phyloP scores from a whole-genome alignment of 176 grass and related monocot genomes.

The Themeda triandra region DNA sequence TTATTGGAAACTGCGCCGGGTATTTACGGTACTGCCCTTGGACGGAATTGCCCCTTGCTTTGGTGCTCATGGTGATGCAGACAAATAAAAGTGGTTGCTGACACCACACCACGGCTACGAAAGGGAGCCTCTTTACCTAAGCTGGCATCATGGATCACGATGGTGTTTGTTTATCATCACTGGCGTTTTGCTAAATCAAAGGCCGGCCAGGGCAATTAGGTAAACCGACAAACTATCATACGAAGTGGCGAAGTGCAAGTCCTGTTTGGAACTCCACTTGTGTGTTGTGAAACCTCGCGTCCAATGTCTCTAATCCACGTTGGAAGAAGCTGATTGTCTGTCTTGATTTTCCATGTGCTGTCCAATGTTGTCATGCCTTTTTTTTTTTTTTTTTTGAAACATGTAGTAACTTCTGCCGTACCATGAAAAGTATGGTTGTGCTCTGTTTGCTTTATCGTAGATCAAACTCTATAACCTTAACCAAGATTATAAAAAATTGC shows the following conservation, averaged over 20 bases:
- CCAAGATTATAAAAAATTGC: too few relatives aligned
- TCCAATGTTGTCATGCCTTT: background rate
- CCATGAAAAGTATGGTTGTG: background rate
- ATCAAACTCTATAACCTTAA: too few relatives aligned
- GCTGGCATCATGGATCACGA: background rate
- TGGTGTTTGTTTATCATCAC: too few relatives aligned
- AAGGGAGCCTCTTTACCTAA: background rate
- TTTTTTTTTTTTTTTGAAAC: too few relatives aligned
- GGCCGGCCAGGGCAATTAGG: too few relatives aligned
- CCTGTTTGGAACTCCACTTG: too few relatives aligned
- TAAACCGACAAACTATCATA: too few relatives aligned
- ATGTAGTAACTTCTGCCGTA: background rate
- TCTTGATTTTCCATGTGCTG: background rate
- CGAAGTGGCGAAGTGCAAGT: too few relatives aligned
- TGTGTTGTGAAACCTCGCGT: background rate
- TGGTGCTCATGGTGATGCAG: background rate
- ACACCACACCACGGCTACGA: background rate
- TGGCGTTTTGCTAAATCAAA: too few relatives aligned
- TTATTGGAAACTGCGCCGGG: background rate
- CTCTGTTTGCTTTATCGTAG: too few relatives aligned
- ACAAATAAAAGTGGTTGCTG: background rate
- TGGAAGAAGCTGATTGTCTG: too few relatives aligned
- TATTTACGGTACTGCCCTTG: conserved; percentile 17
- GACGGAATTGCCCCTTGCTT: conserved; percentile 6
- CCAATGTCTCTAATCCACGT: too few relatives aligned